Evolutionary conservation across 1,284 basidiomycete genomes (phyloP).

Genomic region (Sporisorium iseilematis-ciliati): DNA sequence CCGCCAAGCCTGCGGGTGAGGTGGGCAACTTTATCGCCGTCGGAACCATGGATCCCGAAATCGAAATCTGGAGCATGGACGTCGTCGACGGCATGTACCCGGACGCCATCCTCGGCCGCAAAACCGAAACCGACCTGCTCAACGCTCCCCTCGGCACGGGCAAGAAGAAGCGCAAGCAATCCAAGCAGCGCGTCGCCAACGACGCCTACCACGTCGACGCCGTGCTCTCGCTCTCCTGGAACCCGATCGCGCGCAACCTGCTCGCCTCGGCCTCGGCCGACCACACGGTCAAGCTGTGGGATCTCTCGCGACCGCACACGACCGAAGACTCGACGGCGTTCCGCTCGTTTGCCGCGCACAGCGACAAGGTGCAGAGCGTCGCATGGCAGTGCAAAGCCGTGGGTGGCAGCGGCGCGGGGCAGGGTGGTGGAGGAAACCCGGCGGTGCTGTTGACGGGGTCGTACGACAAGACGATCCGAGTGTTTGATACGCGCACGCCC

Average conservation of each 20-base stretch:
- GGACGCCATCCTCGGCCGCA: constrained; percentile 87
- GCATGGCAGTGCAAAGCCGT: constrained; percentile 81
- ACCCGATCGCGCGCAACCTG: constrained; percentile 86
- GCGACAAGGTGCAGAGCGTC: constrained; percentile 96
- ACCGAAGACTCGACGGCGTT: constrained; percentile 75
- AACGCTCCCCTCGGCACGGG: constrained; percentile 64
- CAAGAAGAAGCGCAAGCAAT: constrained; percentile 81
- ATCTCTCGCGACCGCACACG: constrained; percentile 78
- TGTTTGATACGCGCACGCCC: constrained; percentile 90
- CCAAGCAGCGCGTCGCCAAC: constrained; percentile 79
- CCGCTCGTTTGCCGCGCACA: constrained; percentile 84
- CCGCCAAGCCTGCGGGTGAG: constrained; percentile 64
- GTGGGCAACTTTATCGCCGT: constrained; percentile 94
- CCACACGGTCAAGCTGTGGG: constrained; percentile 96
- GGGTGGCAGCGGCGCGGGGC: too few relatives aligned
- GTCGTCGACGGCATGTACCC: constrained; percentile 95
- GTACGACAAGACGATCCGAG: constrained; percentile 91
- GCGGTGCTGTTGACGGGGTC: constrained; percentile 90
- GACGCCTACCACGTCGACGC: constrained; percentile 89
- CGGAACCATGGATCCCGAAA: constrained; percentile 95
- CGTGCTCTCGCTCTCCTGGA: constrained; percentile 92
- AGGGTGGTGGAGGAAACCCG: constrained; percentile 75
- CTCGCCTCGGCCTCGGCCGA: constrained; percentile 94
- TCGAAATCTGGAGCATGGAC: constrained; percentile 98
- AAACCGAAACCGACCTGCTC: constrained; percentile 71